phyloP scores from a whole-genome alignment of 106 monocot genomes.

The Apostasia shenzhenica region DNA sequence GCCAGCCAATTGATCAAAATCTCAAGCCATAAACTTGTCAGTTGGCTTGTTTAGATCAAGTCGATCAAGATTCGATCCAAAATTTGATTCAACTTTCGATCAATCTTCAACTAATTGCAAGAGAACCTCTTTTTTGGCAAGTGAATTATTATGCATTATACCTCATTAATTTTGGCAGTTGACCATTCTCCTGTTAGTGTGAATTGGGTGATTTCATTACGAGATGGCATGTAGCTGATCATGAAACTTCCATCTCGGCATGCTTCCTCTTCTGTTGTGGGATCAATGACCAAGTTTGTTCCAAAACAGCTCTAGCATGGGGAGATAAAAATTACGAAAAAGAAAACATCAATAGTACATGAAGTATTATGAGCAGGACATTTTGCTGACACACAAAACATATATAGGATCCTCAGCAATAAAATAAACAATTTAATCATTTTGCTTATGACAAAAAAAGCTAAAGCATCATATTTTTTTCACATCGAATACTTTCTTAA shows the following conservation, averaged over 20 bases:
- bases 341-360: neutral
- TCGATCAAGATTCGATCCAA: too few relatives aligned
- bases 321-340: neutral
- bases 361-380: neutral
- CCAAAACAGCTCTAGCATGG: slow-evolving; percentile 62
- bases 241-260: slow-evolving; percentile 75
- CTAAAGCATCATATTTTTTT: too few relatives aligned
- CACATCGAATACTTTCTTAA: too few relatives aligned
- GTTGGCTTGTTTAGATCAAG: too few relatives aligned
- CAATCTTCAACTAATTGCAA: neutral
- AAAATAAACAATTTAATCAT: too few relatives aligned
- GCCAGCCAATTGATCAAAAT: too few relatives aligned
- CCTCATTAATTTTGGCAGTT: slow-evolving; percentile 69
- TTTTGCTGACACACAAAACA: neutral
- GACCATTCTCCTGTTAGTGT: slow-evolving; percentile 94
- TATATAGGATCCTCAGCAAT: too few relatives aligned
- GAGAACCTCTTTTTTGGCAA: too few relatives aligned
- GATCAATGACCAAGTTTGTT: slow-evolving; percentile 75
- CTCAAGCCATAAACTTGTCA: too few relatives aligned
- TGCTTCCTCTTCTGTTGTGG: slow-evolving; percentile 78
- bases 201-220: slow-evolving; percentile 78
- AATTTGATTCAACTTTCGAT: too few relatives aligned
- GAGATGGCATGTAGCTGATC: slow-evolving; percentile 77
- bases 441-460: too few relatives aligned
- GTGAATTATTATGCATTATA: slow-evolving; percentile 3